Conservation (phyloP, 1,284 basidiomycete species). For the Cutaneotrichosporon spelunceum region DNA sequence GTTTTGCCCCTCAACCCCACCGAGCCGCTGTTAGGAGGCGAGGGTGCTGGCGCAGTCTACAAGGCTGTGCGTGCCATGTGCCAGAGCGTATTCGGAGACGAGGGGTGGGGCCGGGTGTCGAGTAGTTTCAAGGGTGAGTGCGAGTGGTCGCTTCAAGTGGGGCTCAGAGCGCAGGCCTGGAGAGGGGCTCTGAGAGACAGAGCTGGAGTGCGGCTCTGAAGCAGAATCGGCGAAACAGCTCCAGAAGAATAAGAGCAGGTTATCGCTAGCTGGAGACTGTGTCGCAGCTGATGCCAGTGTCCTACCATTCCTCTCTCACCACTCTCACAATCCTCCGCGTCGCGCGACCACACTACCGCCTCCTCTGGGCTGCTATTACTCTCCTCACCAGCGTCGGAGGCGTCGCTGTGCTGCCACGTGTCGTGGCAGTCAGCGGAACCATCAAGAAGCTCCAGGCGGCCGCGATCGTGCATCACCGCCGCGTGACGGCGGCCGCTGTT, state of each 20-base stretch:
- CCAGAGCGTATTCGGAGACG: conserved; percentile 46
- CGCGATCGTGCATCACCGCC: conserved; percentile 43
- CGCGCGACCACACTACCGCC: conserved; percentile 42
- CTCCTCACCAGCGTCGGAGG: conserved; percentile 28
- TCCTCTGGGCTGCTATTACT: conserved; percentile 35
- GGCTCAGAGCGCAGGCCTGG: not conserved
- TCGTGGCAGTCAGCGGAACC: conserved; percentile 46
- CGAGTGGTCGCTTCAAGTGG: not conserved
- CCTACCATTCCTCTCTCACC: conserved; percentile 46
- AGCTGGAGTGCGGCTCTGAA: no score
- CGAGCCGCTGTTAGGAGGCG: conserved; percentile 24
- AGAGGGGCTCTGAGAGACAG: no score
- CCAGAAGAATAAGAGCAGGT: no score
- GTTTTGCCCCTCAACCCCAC: conserved; percentile 25
- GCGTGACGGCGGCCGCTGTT: conserved; percentile 29
- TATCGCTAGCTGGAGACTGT: no score
- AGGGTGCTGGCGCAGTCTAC: conserved; percentile 29
- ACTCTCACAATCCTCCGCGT: conserved; percentile 46
- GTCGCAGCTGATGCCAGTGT: conserved; percentile 31
- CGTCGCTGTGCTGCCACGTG: conserved; percentile 35
- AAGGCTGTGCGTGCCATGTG: conserved; percentile 32
- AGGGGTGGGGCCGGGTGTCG: conserved; percentile 47
- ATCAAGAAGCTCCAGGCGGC: conserved; percentile 46
- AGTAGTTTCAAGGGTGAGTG: conserved; percentile 43
- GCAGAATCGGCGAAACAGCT: no score